phyloP scores from a whole-genome alignment of 164 flowering plant species.

The Sextonia rubra region DNA sequence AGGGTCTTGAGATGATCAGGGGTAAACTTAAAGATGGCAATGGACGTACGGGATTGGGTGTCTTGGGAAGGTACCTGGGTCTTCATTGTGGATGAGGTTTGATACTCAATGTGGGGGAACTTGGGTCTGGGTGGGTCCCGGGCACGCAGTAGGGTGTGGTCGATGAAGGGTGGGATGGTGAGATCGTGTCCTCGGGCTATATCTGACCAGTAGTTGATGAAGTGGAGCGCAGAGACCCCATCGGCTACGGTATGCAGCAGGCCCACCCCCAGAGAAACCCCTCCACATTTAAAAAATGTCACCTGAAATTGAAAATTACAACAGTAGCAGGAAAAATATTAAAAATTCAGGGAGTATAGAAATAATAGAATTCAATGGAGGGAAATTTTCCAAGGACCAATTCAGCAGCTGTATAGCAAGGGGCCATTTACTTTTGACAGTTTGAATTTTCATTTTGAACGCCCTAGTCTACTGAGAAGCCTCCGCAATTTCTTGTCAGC shows the following conservation, averaged over 20 bases:
- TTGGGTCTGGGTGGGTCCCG: slow-evolving; percentile 50
- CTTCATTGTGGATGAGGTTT: slow-evolving; percentile 41
- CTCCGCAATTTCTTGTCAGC: too few relatives aligned
- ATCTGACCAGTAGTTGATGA: slow-evolving; percentile 63
- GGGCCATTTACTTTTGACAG: background rate
- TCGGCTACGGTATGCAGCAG: slow-evolving; percentile 68
- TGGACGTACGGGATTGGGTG: slow-evolving; percentile 13
- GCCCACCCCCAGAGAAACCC: slow-evolving; percentile 35
- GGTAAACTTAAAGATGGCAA: slow-evolving; percentile 37
- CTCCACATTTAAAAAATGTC: slow-evolving; percentile 34
- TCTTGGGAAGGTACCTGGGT: slow-evolving; percentile 10
- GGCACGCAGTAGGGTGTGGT: slow-evolving; percentile 51
- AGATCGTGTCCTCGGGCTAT: slow-evolving; percentile 53
- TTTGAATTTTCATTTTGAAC: too few relatives aligned
- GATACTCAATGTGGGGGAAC: slow-evolving; percentile 62
- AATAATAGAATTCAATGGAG: background rate
- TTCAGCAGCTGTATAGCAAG: background rate
- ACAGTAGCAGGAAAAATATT: background rate
- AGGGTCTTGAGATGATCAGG: slow-evolving; percentile 39
- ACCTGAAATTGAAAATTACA: slow-evolving; percentile 25
- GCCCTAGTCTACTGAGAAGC: too few relatives aligned
- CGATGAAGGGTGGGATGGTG: slow-evolving; percentile 48
- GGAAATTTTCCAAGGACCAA: background rate
- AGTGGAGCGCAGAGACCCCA: slow-evolving; percentile 56
- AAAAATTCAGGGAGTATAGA: background rate